A percentile compares a stretch with the other conserved stretches of the same genome.
These are phyloP conservation scores for Sugiyamaella xylanicola DNA, from an alignment of 1,139 yeast species.

Conservation along the genomic window DNA sequence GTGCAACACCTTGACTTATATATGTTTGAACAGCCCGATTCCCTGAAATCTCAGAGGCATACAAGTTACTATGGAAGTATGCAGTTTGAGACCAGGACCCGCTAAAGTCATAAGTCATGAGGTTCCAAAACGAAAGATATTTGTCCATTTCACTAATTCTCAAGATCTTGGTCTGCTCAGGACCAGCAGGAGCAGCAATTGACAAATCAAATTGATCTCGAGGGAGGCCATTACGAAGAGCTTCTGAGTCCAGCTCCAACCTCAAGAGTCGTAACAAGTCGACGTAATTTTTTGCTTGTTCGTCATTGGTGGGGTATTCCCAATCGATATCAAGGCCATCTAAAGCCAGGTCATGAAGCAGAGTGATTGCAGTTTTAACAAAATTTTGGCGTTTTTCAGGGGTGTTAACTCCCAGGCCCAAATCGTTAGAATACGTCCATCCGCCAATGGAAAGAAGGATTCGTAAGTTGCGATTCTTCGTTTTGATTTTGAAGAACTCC, in stretches of 20 bases:
- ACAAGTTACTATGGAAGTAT: constrained; percentile 73
- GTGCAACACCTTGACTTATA: constrained; percentile 47
- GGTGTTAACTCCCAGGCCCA: constrained; percentile 51
- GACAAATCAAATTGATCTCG: constrained; percentile 53
- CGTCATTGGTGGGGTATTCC: constrained; percentile 71
- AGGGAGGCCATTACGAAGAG: constrained; percentile 34
- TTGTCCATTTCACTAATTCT: constrained; percentile 56
- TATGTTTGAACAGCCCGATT: constrained; percentile 55
- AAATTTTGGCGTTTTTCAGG: constrained; percentile 49
- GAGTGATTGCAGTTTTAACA: constrained; percentile 51
- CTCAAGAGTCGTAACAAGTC: constrained; percentile 51
- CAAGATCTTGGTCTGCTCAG: constrained; percentile 49
- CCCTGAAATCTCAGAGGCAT: constrained; percentile 52
- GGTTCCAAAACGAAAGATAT: constrained; percentile 69
- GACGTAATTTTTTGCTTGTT: constrained; percentile 53
- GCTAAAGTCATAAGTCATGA: constrained; percentile 87
- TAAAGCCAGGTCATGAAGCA: constrained; percentile 60
- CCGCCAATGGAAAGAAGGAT: constrained; percentile 85
- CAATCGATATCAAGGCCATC: constrained; percentile 95
- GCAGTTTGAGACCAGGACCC: constrained; percentile 73
- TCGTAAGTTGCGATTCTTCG: constrained; percentile 53
- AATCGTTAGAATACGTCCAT: constrained; percentile 64
- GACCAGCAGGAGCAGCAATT: constrained; percentile 76
- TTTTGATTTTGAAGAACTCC: constrained; percentile 57
- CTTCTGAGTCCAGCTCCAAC: constrained; percentile 46